Evolutionary conservation across 345 rosid genomes (phyloP).

Genomic region (Rhodamnia rubescens): DNA sequence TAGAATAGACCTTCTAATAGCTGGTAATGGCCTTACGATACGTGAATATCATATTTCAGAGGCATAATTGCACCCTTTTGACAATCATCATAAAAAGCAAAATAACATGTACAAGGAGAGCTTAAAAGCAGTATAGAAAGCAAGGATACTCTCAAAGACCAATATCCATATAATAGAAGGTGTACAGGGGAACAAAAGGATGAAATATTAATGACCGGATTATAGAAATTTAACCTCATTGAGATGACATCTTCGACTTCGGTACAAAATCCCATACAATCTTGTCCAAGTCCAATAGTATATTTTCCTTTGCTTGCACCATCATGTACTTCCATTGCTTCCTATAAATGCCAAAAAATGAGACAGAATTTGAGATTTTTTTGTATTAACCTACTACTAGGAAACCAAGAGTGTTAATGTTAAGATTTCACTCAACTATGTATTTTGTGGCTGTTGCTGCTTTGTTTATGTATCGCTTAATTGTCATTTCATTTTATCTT

Average conservation of each 20-base stretch:
- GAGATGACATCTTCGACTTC: constrained; percentile 99
- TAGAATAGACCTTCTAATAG: background rate
- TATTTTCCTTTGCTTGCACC: constrained; percentile 97
- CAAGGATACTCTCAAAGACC: background rate
- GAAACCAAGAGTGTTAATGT: background rate
- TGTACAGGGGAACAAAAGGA: background rate
- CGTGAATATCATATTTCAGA: background rate
- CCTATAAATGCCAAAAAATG: constrained; percentile 28
- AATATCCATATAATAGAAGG: background rate
- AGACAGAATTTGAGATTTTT: background rate
- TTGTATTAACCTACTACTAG: background rate
- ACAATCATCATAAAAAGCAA: background rate
- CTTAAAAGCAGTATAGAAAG: background rate
- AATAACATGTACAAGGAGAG: background rate
- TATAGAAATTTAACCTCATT: constrained; percentile 55
- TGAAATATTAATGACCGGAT: background rate
- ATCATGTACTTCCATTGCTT: constrained; percentile 87
- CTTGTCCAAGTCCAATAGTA: constrained; percentile 99
- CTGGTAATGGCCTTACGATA: background rate
- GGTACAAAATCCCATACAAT: constrained; percentile 90
- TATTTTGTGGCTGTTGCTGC: too few relatives aligned
- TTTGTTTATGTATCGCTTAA: too few relatives aligned
- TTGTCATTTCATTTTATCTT: too few relatives aligned
- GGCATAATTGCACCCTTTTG: background rate
- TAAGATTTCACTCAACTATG: too few relatives aligned